phyloP scores from a whole-genome alignment of 2,329 filamentous ascomycete species.

The Fusarium burgessii region DNA sequence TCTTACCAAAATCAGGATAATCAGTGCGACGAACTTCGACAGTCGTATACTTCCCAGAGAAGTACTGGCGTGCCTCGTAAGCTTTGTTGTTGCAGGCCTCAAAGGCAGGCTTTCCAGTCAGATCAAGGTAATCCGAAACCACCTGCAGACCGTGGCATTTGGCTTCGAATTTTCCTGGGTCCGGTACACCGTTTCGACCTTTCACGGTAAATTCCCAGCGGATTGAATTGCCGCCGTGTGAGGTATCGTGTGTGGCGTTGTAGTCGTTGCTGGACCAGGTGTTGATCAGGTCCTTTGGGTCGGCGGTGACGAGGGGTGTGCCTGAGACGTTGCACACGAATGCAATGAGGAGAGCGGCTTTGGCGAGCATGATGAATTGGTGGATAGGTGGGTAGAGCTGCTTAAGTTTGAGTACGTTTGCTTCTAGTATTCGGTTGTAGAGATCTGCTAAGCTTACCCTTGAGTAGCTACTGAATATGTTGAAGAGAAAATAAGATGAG shows the following conservation, averaged over 20 bases:
- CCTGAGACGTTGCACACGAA: background rate
- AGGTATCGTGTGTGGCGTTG: background rate
- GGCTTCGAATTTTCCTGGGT: background rate
- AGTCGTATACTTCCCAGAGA: background rate
- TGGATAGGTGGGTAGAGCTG: background rate
- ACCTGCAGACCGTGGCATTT: background rate
- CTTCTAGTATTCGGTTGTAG: fast-evolving
- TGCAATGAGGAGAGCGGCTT: background rate
- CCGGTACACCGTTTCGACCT: background rate
- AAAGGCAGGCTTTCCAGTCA: background rate
- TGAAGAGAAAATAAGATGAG: fast-evolving
- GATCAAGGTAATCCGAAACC: background rate
- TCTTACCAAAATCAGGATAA: background rate
- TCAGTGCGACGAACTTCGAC: background rate
- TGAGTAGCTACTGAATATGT: fast-evolving
- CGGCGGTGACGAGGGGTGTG: background rate
- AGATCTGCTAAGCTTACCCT: background rate
- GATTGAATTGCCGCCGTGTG: background rate
- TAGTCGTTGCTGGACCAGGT: background rate
- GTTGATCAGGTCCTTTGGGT: background rate
- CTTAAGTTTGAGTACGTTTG: background rate
- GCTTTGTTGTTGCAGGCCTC: background rate
- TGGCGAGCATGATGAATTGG: background rate
- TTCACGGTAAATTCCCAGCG: background rate
- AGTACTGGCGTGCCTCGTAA: background rate